Evolutionary conservation across 257 asterid genomes (phyloP).

Genomic region (Solanum stenotomum): DNA sequence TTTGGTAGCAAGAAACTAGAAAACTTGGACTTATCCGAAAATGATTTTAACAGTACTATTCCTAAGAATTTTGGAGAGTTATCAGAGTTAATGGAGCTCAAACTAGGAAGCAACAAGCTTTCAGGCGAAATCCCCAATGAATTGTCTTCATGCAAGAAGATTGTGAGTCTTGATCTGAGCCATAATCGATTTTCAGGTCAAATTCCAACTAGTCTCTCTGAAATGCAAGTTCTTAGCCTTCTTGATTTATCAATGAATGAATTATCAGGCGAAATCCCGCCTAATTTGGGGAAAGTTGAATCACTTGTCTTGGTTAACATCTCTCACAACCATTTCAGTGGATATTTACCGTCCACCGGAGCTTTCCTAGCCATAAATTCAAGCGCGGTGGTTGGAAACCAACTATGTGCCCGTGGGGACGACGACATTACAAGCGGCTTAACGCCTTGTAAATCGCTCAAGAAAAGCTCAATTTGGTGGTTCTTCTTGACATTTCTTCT

Average conservation of each 20-base stretch:
- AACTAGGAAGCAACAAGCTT: slow-evolving; percentile 35
- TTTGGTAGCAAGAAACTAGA: slow-evolving; percentile 59
- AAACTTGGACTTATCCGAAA: slow-evolving; percentile 55
- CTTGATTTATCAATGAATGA: slow-evolving; percentile 64
- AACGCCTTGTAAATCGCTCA: slow-evolving; percentile 38
- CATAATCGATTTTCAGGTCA: slow-evolving; percentile 44
- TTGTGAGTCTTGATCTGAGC: slow-evolving; percentile 65
- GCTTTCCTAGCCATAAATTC: slow-evolving; percentile 64
- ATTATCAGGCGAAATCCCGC: slow-evolving; percentile 51
- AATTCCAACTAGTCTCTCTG: slow-evolving; percentile 47
- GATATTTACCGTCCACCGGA: slow-evolving; percentile 57
- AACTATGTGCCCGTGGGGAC: slow-evolving; percentile 38
- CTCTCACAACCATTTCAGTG: slow-evolving; percentile 60
- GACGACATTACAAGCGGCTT: slow-evolving; percentile 26
- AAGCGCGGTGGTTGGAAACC: slow-evolving; percentile 44
- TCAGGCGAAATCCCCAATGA: slow-evolving; percentile 57
- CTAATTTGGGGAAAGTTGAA: slow-evolving; percentile 42
- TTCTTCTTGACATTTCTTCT: slow-evolving; percentile 35
- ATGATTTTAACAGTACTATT: slow-evolving; percentile 41
- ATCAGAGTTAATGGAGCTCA: slow-evolving; percentile 44
- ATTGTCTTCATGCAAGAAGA: slow-evolving; percentile 49
- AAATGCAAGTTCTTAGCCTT: slow-evolving; percentile 69
- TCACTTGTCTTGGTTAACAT: slow-evolving; percentile 67
- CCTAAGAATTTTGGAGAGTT: slow-evolving; percentile 38
- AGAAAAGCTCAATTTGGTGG: slow-evolving; percentile 35